Conservation (phyloP, 1,284 basidiomycete genomes). For the Sporisorium exsertum region DNA sequence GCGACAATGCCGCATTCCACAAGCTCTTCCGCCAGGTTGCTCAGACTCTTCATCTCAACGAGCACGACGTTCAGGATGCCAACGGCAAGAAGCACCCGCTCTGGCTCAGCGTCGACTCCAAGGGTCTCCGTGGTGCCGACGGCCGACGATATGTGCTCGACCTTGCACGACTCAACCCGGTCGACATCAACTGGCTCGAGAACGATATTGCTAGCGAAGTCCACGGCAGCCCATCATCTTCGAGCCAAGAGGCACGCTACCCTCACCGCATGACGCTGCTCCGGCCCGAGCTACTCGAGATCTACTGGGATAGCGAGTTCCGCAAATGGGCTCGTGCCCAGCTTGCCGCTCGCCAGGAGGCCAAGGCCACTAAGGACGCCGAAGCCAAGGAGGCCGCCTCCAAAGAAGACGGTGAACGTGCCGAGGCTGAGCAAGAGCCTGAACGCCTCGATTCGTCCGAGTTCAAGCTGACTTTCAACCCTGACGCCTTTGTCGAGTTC, state of each 20-base stretch:
- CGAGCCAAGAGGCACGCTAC: constrained; percentile 65
- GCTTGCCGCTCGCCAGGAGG: constrained; percentile 67
- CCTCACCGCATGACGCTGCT: constrained; percentile 74
- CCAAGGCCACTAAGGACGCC: constrained; percentile 39
- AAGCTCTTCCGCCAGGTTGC: constrained; percentile 73
- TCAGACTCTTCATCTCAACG: constrained; percentile 72
- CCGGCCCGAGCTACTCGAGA: constrained; percentile 74
- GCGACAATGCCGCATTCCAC: constrained; percentile 72
- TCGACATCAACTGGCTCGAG: constrained; percentile 74
- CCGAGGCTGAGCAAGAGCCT: constrained; percentile 37
- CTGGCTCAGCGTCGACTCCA: constrained; percentile 74
- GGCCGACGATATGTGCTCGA: constrained; percentile 74
- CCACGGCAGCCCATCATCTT: constrained; percentile 45
- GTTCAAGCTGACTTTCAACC: constrained; percentile 74
- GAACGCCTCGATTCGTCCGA: constrained; percentile 67
- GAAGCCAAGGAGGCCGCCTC: constrained; percentile 39
- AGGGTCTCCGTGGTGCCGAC: constrained; percentile 74
- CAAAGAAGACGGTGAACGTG: constrained; percentile 30
- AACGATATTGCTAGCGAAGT: constrained; percentile 70
- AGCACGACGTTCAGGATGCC: constrained; percentile 72
- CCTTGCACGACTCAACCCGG: constrained; percentile 72
- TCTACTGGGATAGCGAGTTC: constrained; percentile 73
- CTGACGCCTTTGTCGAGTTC: constrained; percentile 74
- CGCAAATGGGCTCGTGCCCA: constrained; percentile 73
- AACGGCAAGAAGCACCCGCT: constrained; percentile 72